Conservation (phyloP, 2,329 filamentous ascomycete species). For the Exophiala mesophila region DNA sequence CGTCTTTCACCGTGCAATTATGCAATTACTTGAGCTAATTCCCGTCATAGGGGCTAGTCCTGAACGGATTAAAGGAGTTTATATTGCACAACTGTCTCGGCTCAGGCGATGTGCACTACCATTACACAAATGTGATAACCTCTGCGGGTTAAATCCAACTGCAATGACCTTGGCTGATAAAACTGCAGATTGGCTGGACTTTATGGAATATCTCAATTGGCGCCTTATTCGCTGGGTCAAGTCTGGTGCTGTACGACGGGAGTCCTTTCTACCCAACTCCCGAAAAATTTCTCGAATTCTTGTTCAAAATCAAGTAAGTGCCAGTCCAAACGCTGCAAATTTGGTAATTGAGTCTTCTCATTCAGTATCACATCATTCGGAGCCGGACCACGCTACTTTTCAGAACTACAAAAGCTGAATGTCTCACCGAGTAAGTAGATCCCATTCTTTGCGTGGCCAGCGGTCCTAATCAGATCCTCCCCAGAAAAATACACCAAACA, state of each 20-base stretch:
- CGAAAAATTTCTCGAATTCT: neutral
- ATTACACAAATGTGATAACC: no score
- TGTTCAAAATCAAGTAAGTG: no score
- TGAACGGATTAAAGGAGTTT: slow-evolving; percentile 55
- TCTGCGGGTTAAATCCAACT: no score
- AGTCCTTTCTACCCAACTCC: slow-evolving; percentile 5
- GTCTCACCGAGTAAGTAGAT: slow-evolving; percentile 4
- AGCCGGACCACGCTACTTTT: slow-evolving; percentile 11
- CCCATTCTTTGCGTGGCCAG: neutral
- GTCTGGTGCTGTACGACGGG: slow-evolving; percentile 69
- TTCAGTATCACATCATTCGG: slow-evolving; percentile 8
- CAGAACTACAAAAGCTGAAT: slow-evolving; percentile 10
- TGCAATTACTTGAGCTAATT: no score
- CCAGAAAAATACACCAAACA: slow-evolving; percentile 44
- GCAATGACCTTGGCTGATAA: no score
- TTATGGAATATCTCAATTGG: slow-evolving; percentile 47
- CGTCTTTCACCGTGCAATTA: no score
- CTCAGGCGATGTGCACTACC: slow-evolving; percentile 37
- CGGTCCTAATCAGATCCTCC: neutral
- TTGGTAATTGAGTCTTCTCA: neutral
- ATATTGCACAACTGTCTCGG: slow-evolving; percentile 46
- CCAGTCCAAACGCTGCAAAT: neutral
- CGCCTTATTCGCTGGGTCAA: slow-evolving; percentile 55
- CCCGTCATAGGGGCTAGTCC: no score
- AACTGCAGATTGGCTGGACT: slow-evolving; percentile 40